Evolutionary conservation across 75 land plant species (phyloP), one percentile per base, ranked within the genome.

Genomic region (Pinus albicaulis): DNA sequence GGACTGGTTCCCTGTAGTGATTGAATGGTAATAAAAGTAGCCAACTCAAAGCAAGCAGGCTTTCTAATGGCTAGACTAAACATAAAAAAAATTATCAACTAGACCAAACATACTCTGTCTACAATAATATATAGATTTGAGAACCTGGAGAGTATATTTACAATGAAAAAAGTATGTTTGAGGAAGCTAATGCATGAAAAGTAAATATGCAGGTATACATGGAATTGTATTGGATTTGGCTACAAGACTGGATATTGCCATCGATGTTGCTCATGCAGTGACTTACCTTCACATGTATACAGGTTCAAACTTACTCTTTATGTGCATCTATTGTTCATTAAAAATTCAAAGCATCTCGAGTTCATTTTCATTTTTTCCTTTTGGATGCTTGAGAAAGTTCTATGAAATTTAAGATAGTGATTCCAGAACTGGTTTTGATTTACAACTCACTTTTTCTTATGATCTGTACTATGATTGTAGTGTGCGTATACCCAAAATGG

Each of bases 261-360:
- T 90, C 48, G 98, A 95, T 85, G 88, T 95, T 31, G 98, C 98
- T 3, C 98, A 95, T 78, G 98, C 98, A 17, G 53, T 95, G 24
- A 94, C 98, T 13, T 93, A 95, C 73, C 98, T 95, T 73, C 98
- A 95, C 72, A 93, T 86, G 76, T 95, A 93, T 76, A 84, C 97
- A 76, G 94, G 94, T 92, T 16, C 17, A 12, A 20, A 41, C 53
- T 52, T 57, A 55, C 13, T 57, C 15, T 34, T 25, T 72, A 22
- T 17, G n/a, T 26, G 26, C 20, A 34, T 13, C 23, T 73, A 25
- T 26, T 53, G 31, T 17, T 53, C 71, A 38, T 66, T 66, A 62
- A 64, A n/a, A 31, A 64, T 34, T 20, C 19, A 19, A 28, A 63
- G 38, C 38, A 7, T 20, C 8, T 20, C 2, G 3, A 63, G 31